A percentile compares a stretch with the other conserved stretches of the same genome.
These are phyloP conservation scores for Aureobasidium sp. DNA, from an alignment of 2,329 filamentous ascomycete species.

Conservation along the genomic window DNA sequence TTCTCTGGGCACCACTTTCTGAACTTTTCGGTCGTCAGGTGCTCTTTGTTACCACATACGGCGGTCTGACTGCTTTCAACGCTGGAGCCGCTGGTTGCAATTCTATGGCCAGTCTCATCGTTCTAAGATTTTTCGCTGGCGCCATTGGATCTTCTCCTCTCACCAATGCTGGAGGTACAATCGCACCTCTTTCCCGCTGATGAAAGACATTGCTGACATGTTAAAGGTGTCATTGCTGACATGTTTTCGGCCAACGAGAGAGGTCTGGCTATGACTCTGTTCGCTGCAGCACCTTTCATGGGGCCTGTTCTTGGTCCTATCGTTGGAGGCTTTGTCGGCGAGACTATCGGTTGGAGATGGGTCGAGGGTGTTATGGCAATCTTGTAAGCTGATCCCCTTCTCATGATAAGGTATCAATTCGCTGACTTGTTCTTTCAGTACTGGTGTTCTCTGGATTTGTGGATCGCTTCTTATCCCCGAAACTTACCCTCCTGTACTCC, in stretches of 20 bases:
- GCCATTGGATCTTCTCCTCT: constrained; percentile 36
- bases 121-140: constrained; percentile 39
- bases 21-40: constrained; percentile 48
- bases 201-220: constrained; percentile 40
- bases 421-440: constrained; percentile 20
- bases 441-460: constrained; percentile 50
- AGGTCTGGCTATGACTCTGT: constrained; percentile 50
- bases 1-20: constrained; percentile 54
- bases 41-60: constrained; percentile 30
- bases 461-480: constrained; percentile 47
- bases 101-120: constrained; percentile 36
- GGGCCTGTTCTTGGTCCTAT: constrained; percentile 62
- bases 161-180: constrained; percentile 39
- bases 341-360: constrained; percentile 59
- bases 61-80: constrained; percentile 31
- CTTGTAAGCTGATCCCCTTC: constrained; percentile 29
- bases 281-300: constrained; percentile 58
- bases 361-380: constrained; percentile 54
- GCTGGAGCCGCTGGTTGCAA: constrained; percentile 35
- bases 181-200: too few relatives aligned
- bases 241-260: constrained; percentile 35
- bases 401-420: not conserved
- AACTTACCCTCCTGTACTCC: constrained; percentile 51
- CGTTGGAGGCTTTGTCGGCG: constrained; percentile 59
- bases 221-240: constrained; percentile 42